Conservation (phyloP, 202 grass and related monocot genomes). For the Carex arenaria region DNA sequence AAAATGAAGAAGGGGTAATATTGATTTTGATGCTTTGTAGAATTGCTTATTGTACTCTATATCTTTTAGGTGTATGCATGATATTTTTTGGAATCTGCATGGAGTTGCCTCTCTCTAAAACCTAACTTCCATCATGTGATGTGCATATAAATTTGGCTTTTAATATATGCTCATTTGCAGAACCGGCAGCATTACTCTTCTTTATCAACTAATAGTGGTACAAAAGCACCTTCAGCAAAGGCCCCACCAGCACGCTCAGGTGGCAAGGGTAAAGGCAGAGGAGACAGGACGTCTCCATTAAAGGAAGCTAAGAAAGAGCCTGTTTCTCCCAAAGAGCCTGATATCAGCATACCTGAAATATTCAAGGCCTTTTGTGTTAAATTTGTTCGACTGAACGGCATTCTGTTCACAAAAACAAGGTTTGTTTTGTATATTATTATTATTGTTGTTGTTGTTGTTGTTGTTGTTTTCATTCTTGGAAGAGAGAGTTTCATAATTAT, state of each 20-base stretch:
- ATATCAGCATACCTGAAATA: conserved; percentile 44
- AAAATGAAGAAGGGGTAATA: not conserved
- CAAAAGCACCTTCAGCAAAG: conserved; percentile 31
- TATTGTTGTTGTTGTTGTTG: not conserved
- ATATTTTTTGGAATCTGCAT: not conserved
- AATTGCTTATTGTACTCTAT: not conserved
- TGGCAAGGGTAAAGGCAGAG: conserved; percentile 60
- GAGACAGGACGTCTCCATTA: conserved; percentile 32
- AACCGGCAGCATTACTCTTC: conserved; percentile 54
- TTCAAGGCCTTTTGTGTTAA: conserved; percentile 46
- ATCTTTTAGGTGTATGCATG: not conserved
- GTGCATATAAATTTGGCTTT: not conserved
- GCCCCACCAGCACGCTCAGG: conserved; percentile 21
- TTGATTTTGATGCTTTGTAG: not conserved
- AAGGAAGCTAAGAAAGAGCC: conserved; percentile 46
- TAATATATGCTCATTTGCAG: conserved; percentile 27
- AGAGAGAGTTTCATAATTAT: not conserved
- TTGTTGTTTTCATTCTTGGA: not conserved
- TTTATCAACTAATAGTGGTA: conserved; percentile 34
- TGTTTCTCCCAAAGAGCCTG: conserved; percentile 33
- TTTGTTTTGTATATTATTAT: conserved; percentile 13
- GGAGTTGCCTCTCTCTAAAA: not conserved
- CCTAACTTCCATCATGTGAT: not conserved
- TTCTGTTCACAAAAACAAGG: conserved; percentile 76
- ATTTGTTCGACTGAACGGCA: conserved; percentile 72